phyloP scores from a whole-genome alignment of 2,329 filamentous ascomycete species.

The Fusarium beomiforme region DNA sequence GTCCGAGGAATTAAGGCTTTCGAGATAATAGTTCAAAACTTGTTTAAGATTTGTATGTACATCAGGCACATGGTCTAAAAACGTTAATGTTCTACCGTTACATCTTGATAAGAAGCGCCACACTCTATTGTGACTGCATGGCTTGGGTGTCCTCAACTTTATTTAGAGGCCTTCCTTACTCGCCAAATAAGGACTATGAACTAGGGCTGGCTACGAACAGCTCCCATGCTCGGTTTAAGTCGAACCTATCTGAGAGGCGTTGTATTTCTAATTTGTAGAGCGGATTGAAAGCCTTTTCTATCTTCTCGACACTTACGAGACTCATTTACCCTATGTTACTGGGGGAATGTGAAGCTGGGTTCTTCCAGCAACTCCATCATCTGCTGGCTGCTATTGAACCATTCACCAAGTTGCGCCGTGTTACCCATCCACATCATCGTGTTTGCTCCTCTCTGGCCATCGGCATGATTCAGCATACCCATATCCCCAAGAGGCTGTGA shows the following conservation, averaged over 20 bases:
- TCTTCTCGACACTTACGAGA: background rate
- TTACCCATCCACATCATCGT: constrained; percentile 51
- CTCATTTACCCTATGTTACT: background rate
- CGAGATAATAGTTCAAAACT: constrained; percentile 12
- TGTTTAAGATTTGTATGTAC: background rate
- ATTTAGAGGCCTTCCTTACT: background rate
- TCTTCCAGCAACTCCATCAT: constrained; percentile 51
- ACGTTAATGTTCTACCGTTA: background rate
- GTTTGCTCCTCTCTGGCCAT: constrained; percentile 33
- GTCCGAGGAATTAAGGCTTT: constrained; percentile 32
- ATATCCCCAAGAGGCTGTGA: constrained; percentile 22
- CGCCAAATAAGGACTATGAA: background rate
- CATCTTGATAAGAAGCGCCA: background rate
- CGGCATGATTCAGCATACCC: constrained; percentile 13
- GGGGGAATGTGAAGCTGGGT: constrained; percentile 39
- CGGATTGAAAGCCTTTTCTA: background rate
- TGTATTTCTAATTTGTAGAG: background rate
- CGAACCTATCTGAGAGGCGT: background rate
- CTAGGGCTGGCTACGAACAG: too few relatives aligned
- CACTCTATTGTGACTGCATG: background rate
- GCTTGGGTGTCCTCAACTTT: background rate
- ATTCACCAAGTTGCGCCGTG: constrained; percentile 50
- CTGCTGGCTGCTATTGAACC: constrained; percentile 52
- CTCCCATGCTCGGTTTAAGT: background rate
- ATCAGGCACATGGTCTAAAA: background rate